Evolutionary conservation across 225 moss, liverwort and hornwort species (phyloP).

Genomic region (Polytrichum commune): DNA sequence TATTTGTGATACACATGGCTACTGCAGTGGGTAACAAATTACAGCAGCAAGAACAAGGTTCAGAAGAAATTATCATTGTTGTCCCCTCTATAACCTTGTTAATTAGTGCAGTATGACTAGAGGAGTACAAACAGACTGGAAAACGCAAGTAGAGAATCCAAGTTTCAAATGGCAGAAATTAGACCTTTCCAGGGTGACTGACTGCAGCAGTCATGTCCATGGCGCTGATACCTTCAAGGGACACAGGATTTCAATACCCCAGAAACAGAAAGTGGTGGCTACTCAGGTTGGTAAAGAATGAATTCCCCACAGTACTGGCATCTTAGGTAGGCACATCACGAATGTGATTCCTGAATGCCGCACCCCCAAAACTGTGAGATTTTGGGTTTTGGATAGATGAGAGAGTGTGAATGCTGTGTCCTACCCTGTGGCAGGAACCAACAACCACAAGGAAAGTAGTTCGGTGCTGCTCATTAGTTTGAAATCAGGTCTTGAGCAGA

Average conservation of each 20-base stretch:
- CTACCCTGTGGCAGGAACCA: constrained; percentile 28
- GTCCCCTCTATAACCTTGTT: not conserved
- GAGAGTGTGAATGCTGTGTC: constrained; percentile 20
- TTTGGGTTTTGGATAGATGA: constrained; percentile 12
- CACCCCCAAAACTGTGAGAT: constrained; percentile 14
- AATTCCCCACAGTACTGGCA: constrained; percentile 22
- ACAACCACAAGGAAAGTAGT: constrained; percentile 14
- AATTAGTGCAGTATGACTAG: not conserved
- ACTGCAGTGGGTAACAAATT: no score
- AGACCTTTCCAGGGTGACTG: constrained; percentile 22
- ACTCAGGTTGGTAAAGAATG: constrained; percentile 15
- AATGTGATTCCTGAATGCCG: constrained; percentile 14
- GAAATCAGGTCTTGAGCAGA: not conserved
- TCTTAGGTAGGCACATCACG: constrained; percentile 16
- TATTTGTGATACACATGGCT: no score
- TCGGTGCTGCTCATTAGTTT: constrained; percentile 3
- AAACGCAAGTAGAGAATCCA: no score
- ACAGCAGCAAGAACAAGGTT: not conserved
- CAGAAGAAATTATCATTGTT: not conserved
- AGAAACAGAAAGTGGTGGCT: constrained; percentile 4
- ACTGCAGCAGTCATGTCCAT: constrained; percentile 30
- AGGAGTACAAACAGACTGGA: constrained; percentile 5
- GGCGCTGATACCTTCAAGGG: constrained; percentile 23
- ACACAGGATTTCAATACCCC: constrained; percentile 18
- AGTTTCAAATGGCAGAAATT: constrained; percentile 21